Conservation (phyloP, 2,329 filamentous ascomycete genomes). For the Chrysoporthe austroafricana region DNA sequence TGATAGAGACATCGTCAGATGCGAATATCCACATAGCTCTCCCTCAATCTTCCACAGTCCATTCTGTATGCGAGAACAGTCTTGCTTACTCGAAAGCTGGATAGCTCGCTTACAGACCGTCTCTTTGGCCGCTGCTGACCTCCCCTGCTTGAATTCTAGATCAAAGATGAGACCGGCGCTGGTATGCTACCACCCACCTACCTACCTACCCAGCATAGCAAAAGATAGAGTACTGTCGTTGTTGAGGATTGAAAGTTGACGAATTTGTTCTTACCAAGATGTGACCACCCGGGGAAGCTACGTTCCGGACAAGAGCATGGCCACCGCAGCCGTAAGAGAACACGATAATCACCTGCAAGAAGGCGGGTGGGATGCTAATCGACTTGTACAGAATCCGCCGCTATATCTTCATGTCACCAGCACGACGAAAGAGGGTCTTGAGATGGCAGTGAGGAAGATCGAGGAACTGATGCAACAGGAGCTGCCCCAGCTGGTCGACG, state of each 20-base stretch:
- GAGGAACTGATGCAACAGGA: conserved; percentile 96
- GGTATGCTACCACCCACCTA: conserved; percentile 77
- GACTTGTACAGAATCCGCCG: conserved; percentile 73
- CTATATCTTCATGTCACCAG: conserved; percentile 95
- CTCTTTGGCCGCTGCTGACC: conserved; percentile 95
- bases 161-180: conserved; percentile 99
- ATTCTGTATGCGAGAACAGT: conserved; percentile 57
- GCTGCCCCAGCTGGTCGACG: conserved; percentile 91
- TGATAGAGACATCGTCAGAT: conserved; percentile 56
- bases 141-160: conserved; percentile 85
- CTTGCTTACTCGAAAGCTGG: conserved; percentile 71
- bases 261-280: conserved; percentile 74
- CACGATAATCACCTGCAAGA: not conserved
- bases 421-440: conserved; percentile 87
- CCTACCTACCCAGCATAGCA: conserved; percentile 31
- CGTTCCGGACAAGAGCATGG: conserved; percentile 97
- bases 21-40: conserved; percentile 29
- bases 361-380: conserved; percentile 19
- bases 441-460: conserved; percentile 84
- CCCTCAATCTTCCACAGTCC: conserved; percentile 33
- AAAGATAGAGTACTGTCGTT: conserved; percentile 13
- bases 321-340: conserved; percentile 79
- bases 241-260: conserved; percentile 60
- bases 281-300: conserved; percentile 97
- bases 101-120: conserved; percentile 64